Conservation (phyloP, 2,329 filamentous ascomycete species). For the Fusarium anthophilum region DNA sequence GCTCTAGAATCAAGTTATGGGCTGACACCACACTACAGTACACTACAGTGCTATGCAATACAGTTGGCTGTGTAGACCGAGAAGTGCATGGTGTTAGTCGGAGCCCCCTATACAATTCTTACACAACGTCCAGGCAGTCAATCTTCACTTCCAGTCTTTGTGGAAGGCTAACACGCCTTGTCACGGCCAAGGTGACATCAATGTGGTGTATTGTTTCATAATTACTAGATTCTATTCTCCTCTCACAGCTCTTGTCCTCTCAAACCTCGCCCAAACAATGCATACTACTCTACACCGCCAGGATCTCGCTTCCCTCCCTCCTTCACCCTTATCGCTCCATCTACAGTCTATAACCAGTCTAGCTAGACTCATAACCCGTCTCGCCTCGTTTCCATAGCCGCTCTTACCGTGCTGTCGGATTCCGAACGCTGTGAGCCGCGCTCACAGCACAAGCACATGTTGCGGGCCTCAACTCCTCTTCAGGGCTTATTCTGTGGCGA, state of each 20-base stretch:
- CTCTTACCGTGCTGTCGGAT: constrained; percentile 15
- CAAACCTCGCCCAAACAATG: background rate
- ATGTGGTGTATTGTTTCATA: background rate
- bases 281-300: background rate
- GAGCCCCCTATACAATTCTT: background rate
- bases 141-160: background rate
- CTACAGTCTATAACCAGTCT: background rate
- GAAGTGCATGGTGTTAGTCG: background rate
- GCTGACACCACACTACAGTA: background rate
- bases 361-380: background rate
- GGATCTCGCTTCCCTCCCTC: background rate
- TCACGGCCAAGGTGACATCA: background rate
- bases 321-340: background rate
- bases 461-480: constrained; percentile 1
- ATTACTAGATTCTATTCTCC: background rate
- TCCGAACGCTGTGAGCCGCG: constrained; percentile 6
- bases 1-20: background rate
- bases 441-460: background rate
- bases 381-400: constrained; percentile 8
- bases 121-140: background rate
- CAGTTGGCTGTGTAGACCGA: background rate
- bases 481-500: background rate
- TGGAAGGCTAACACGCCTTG: background rate
- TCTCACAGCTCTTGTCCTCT: background rate
- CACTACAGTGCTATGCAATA: background rate